A percentile compares a stretch with the other conserved stretches of the same genome.
Evolutionary conservation across 768 basidiomycete genomes (phyloP).

Genomic region (Podaxis sp.): DNA sequence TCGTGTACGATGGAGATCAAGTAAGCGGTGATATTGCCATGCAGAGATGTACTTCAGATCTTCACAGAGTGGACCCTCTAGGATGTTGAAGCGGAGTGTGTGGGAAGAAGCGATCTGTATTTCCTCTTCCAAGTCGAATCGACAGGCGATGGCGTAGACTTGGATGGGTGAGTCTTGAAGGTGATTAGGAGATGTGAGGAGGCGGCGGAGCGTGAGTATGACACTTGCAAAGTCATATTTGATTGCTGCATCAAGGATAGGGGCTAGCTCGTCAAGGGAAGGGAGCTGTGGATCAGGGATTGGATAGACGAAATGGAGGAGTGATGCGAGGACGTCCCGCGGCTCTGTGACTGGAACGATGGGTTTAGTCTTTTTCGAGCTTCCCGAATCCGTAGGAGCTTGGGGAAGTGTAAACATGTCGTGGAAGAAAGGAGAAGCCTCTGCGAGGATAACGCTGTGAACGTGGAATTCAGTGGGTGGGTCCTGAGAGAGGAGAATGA

Average conservation of each 20-base stretch:
- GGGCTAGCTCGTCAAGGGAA: constrained; percentile 52
- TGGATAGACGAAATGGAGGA: constrained; percentile 65
- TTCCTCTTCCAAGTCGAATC: constrained; percentile 63
- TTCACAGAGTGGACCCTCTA: constrained; percentile 56
- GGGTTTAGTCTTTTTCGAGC: constrained; percentile 27
- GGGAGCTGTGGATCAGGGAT: constrained; percentile 49
- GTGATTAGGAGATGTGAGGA: constrained; percentile 51
- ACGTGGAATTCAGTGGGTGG: constrained; percentile 50
- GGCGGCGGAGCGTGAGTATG: constrained; percentile 44
- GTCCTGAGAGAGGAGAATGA: constrained; percentile 45
- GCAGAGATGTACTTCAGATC: constrained; percentile 68
- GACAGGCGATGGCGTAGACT: constrained; percentile 70
- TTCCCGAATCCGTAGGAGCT: constrained; percentile 18
- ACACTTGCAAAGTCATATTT: constrained; percentile 64
- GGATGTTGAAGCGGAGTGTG: constrained; percentile 52
- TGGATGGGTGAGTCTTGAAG: constrained; percentile 48
- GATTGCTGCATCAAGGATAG: constrained; percentile 48
- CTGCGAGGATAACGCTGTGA: constrained; percentile 59
- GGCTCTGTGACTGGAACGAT: constrained; percentile 57
- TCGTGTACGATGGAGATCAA: constrained; percentile 57
- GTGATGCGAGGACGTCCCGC: constrained; percentile 37
- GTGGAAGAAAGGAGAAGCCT: constrained; percentile 65
- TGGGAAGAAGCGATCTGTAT: constrained; percentile 56
- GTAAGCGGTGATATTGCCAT: constrained; percentile 64
- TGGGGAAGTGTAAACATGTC: constrained; percentile 72